Percentiles rank a stretch among this genome's conserved stretches.
Evolutionary conservation across 306 rosid species (phyloP).

Genomic region (Styphnolobium japonicum): DNA sequence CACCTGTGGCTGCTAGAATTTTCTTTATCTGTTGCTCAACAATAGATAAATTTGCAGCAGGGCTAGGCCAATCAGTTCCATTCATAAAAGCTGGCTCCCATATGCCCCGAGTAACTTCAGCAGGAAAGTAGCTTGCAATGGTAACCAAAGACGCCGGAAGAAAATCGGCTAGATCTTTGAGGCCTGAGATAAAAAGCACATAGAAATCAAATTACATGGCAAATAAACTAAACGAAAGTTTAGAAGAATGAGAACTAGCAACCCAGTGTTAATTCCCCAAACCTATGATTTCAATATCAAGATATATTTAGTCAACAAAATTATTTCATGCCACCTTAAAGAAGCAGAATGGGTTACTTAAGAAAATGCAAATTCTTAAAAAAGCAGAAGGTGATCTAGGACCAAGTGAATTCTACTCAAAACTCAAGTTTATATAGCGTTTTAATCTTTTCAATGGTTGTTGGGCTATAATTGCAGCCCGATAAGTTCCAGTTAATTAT

Average conservation of each 20-base stretch:
- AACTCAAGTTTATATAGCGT: not conserved
- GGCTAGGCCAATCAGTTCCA: constrained; percentile 98
- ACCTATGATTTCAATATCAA: not conserved
- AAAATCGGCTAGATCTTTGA: constrained; percentile 88
- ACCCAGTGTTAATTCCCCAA: not conserved
- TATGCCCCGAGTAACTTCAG: constrained; percentile 93
- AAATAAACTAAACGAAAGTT: constrained; percentile 16
- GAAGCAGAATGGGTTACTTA: not conserved
- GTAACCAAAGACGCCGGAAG: constrained; percentile 90
- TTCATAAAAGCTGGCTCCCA: constrained; percentile 98
- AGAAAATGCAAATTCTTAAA: not conserved
- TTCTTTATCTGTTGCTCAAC: constrained; percentile 86
- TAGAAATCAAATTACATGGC: constrained; percentile 18
- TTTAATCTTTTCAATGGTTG: not conserved
- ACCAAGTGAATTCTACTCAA: not conserved
- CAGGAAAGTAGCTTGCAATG: constrained; percentile 81
- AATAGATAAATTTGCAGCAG: constrained; percentile 80
- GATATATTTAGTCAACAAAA: not conserved
- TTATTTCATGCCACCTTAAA: not conserved
- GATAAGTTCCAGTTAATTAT: not conserved
- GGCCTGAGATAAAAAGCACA: constrained; percentile 54
- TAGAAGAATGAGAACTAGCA: constrained; percentile 3
- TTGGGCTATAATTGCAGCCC: not conserved
- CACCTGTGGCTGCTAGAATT: constrained; percentile 84
- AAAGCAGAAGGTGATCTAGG: not conserved